Evolutionary conservation across 768 basidiomycete genomes (phyloP).

Genomic region (Serendipita vermifera): DNA sequence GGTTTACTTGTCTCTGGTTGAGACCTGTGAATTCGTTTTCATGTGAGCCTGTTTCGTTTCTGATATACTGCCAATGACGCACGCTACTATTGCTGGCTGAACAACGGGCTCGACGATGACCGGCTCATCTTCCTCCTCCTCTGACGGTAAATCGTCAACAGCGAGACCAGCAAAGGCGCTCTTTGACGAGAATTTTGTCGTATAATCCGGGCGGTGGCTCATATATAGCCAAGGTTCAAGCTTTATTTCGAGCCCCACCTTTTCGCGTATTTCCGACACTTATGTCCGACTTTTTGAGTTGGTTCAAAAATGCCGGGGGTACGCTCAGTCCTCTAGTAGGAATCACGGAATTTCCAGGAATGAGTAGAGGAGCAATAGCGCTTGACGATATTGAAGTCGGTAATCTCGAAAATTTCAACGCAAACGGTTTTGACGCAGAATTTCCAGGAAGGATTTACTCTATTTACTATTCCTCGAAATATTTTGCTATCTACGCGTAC

Average conservation of each 20-base stretch:
- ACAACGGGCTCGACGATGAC: neutral
- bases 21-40: too few relatives aligned
- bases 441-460: constrained; percentile 49
- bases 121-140: neutral
- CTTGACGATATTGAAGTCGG: constrained; percentile 57
- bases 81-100: too few relatives aligned
- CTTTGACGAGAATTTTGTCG: neutral
- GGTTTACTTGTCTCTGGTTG: neutral
- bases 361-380: constrained; percentile 66
- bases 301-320: constrained; percentile 46
- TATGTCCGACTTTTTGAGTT: constrained; percentile 31
- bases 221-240: neutral
- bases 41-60: too few relatives aligned
- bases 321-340: constrained; percentile 38
- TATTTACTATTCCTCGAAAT: constrained; percentile 73
- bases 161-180: neutral
- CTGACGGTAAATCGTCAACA: neutral
- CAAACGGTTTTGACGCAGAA: neutral
- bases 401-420: constrained; percentile 9
- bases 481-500: constrained; percentile 71
- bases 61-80: too few relatives aligned
- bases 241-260: neutral
- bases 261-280: neutral
- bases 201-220: neutral
- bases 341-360: constrained; percentile 24